These are phyloP conservation scores for Tylopilus cervinicoccineus DNA, from an alignment of 768 basidiomycete species.

Conservation along the genomic window DNA sequence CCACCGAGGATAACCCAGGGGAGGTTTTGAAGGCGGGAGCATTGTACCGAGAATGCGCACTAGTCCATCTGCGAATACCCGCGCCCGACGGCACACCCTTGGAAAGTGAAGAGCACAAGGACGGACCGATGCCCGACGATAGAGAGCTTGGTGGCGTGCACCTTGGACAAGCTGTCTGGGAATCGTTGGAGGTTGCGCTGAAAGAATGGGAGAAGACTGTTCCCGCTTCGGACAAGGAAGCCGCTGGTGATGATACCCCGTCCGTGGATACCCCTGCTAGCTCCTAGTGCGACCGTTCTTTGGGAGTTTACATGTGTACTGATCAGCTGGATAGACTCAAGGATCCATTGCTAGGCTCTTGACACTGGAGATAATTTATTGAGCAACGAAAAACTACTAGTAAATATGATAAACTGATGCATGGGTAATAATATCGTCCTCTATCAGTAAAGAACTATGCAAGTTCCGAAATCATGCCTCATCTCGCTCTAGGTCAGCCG, in stretches of 20 bases:
- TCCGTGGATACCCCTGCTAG: slow-evolving; percentile 22
- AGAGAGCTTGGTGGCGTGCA: slow-evolving; percentile 69
- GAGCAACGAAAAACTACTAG: slow-evolving; percentile 10
- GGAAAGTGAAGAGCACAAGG: slow-evolving; percentile 26
- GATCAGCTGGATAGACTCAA: slow-evolving; percentile 2
- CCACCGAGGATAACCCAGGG: slow-evolving; percentile 32
- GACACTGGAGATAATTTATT: slow-evolving; percentile 25
- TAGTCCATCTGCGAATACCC: slow-evolving; percentile 46
- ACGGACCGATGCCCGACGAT: slow-evolving; percentile 49
- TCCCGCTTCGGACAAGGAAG: slow-evolving; percentile 20
- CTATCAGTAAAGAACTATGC: slow-evolving; percentile 1
- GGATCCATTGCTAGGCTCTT: slow-evolving; percentile 1
- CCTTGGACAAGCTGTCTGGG: slow-evolving; percentile 70
- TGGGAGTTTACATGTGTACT: background rate
- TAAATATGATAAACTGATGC: slow-evolving; percentile 28
- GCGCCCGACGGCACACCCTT: slow-evolving; percentile 17
- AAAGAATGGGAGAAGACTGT: slow-evolving; percentile 57
- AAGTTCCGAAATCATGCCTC: slow-evolving; percentile 10
- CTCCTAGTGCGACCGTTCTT: slow-evolving; percentile 9
- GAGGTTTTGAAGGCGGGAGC: slow-evolving; percentile 78
- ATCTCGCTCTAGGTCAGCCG: slow-evolving; percentile 29
- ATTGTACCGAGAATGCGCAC: slow-evolving; percentile 72
- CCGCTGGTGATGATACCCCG: slow-evolving; percentile 18
- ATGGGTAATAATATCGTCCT: slow-evolving; percentile 6
- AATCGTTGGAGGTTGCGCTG: slow-evolving; percentile 63